Base-by-base conservation (phyloP, 2,329 filamentous ascomycete species). In the Botryotinia convoluta region DNA sequence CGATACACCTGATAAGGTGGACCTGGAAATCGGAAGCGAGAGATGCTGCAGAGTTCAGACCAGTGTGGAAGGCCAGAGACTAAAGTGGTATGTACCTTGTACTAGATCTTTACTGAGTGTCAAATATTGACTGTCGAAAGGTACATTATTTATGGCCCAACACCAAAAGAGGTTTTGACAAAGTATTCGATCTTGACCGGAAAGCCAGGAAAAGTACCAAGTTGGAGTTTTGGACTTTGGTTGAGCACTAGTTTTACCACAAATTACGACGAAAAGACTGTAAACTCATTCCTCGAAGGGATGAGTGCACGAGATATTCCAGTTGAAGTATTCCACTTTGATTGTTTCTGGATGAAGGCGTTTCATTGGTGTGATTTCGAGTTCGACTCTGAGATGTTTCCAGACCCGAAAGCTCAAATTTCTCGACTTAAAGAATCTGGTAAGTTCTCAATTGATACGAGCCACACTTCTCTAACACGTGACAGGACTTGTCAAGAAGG, bases 171-270 rank as follows among this genome's bases (percentile, higher is more conserved):
- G 65, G 88, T 94, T 2, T 83, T 94, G 26, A 85, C 85, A 54
- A 87, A 88, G 75, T 94, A 94, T 80, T 88, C 90, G 0, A 83
- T 86, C 35, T 84, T 94, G 51, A 93, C 91, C 0, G 92, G 92
- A 1, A 86, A 86, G 64, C 87, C 92, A 0, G 87, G 86, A 51
- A 86, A 86, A 72, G 87, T 93, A 2, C 92, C 92, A 0, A 86
- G 87, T 42, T 94, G 92, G 92, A 93, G 90, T 75, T 94, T 90
- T 75, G 92, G 92, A 1, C 85, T 94, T 14, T 94, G 92, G 92
- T 85, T 94, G 32, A 93, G 89, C 72, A 95, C 92, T 22, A 91
- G 85, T 44, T 90, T 90, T 79, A 90, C 87, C 3, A 90, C 88
- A 3, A 85, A 86, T 63, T 90, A 90, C 78, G 86, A 88, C 69